Evolutionary conservation across 2,329 filamentous ascomycete species (phyloP).

Genomic region (Didymella lethalis): DNA sequence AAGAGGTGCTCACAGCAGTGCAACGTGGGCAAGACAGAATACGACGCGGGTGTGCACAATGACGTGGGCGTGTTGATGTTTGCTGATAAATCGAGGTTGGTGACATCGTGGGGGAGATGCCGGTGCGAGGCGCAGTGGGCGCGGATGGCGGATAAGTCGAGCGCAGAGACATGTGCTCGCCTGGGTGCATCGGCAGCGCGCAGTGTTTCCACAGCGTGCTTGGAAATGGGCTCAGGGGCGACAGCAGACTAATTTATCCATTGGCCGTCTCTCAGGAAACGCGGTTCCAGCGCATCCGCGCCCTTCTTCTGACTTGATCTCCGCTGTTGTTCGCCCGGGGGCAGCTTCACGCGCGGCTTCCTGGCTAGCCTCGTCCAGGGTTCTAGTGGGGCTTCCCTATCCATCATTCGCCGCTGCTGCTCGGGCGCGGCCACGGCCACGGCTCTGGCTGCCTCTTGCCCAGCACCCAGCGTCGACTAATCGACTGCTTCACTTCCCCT

Average conservation of each 20-base stretch:
- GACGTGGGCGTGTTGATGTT: slow-evolving; percentile 25
- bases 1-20: neutral
- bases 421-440: slow-evolving; percentile 24
- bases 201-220: slow-evolving; percentile 9
- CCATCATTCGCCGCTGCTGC: slow-evolving; percentile 37
- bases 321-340: slow-evolving; percentile 2
- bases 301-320: slow-evolving; percentile 21
- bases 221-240: slow-evolving; percentile 15
- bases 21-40: slow-evolving; percentile 8
- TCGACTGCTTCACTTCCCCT: slow-evolving; percentile 14
- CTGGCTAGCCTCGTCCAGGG: slow-evolving; percentile 14
- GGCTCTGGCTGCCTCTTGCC: slow-evolving; percentile 28
- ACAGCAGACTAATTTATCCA: slow-evolving; percentile 2
- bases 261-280: neutral
- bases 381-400: slow-evolving; percentile 23
- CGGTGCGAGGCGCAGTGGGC: slow-evolving; percentile 20
- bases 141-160: slow-evolving; percentile 15
- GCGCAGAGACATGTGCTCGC: slow-evolving; percentile 1
- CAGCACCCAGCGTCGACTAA: slow-evolving; percentile 3
- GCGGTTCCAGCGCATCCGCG: neutral
- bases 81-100: slow-evolving; percentile 43
- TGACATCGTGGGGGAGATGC: slow-evolving; percentile 28
- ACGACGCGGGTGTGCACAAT: slow-evolving; percentile 18
- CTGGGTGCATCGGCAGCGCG: slow-evolving; percentile 6
- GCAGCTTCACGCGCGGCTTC: slow-evolving; percentile 18